phyloP scores from a whole-genome alignment of 2,329 filamentous ascomycete species.

The Niveomyces coronatus region DNA sequence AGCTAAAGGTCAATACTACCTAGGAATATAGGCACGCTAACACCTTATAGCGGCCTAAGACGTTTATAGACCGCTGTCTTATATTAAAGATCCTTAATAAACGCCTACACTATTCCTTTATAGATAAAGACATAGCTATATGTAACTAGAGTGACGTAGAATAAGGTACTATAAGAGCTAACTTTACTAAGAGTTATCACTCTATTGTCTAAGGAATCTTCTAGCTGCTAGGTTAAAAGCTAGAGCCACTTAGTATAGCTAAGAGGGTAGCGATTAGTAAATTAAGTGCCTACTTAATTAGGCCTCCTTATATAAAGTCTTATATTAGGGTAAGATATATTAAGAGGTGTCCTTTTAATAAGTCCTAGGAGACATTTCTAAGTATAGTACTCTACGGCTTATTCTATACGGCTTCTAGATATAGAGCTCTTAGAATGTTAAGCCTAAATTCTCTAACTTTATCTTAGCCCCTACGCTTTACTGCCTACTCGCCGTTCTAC shows the following conservation, averaged over 20 bases:
- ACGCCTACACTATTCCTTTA: conserved; percentile 28
- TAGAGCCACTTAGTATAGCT: not conserved
- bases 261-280: not conserved
- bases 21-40: conserved; percentile 27
- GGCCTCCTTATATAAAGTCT: not conserved
- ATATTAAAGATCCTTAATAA: conserved; percentile 23
- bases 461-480: no score
- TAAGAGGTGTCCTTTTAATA: no score
- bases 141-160: conserved; percentile 28
- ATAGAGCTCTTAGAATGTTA: no score
- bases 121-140: conserved; percentile 33
- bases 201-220: conserved; percentile 20
- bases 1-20: conserved; percentile 25
- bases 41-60: conserved; percentile 24
- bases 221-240: conserved; percentile 16
- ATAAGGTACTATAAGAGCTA: conserved; percentile 28
- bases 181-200: conserved; percentile 18
- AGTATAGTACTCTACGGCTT: no score
- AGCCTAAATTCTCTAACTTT: no score
- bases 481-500: no score
- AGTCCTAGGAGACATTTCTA: no score
- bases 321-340: no score
- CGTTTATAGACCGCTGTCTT: conserved; percentile 26
- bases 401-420: no score
- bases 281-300: conserved; percentile 1